phyloP scores from a whole-genome alignment of 2,329 filamentous ascomycete genomes.

The Fusarium nelsonii region DNA sequence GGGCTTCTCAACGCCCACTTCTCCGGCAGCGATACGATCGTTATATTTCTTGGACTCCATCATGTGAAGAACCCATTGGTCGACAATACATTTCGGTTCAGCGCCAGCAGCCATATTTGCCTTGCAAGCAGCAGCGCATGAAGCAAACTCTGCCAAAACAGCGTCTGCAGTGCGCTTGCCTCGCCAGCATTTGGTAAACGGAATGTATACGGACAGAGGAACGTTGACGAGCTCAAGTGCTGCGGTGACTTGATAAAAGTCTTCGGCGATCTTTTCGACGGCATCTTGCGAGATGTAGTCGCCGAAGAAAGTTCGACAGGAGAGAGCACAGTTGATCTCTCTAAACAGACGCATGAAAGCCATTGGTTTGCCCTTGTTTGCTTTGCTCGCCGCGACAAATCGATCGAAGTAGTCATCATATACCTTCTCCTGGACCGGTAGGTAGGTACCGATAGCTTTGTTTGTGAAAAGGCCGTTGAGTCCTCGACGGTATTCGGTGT shows the following conservation, averaged over 20 bases:
- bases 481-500: conserved; percentile 83
- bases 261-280: conserved; percentile 80
- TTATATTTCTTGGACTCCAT: conserved; percentile 77
- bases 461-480: conserved; percentile 81
- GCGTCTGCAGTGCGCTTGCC: conserved; percentile 81
- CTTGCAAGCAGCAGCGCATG: conserved; percentile 78
- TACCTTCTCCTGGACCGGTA: conserved; percentile 79
- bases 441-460: conserved; percentile 76
- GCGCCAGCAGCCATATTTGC: conserved; percentile 77
- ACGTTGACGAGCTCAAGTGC: conserved; percentile 86
- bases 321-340: conserved; percentile 82
- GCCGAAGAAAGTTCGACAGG: conserved; percentile 83
- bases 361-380: conserved; percentile 66
- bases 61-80: conserved; percentile 82
- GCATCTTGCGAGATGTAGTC: conserved; percentile 80
- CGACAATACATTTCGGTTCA: conserved; percentile 78
- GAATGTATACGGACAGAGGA: conserved; percentile 75
- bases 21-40: conserved; percentile 71
- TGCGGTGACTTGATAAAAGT: conserved; percentile 82
- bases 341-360: conserved; percentile 80
- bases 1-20: conserved; percentile 57
- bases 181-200: conserved; percentile 81
- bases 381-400: conserved; percentile 71
- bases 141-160: conserved; percentile 76
- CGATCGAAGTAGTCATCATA: conserved; percentile 77